These are phyloP conservation scores for Coniosporium tulheliwenetii DNA, from an alignment of 2,329 filamentous ascomycete genomes.

Conservation along the genomic window DNA sequence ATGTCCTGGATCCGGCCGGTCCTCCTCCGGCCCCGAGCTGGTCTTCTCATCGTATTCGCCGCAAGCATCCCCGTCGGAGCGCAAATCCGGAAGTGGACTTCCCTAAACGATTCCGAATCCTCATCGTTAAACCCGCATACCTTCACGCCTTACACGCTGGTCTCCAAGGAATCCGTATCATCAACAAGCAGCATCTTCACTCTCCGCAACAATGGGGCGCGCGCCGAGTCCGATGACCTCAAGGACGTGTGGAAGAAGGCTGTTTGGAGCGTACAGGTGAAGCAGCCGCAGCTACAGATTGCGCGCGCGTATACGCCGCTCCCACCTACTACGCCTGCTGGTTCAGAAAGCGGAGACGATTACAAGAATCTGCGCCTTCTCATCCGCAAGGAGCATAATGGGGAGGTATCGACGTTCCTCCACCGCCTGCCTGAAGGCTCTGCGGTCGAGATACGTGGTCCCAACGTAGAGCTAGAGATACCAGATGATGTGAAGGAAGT, in stretches of 20 bases:
- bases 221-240: constrained; percentile 1
- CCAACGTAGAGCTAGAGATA: constrained; percentile 52
- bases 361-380: constrained; percentile 48
- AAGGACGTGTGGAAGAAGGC: constrained; percentile 5
- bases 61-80: neutral
- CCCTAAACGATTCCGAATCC: neutral
- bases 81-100: neutral
- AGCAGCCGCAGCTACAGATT: constrained; percentile 89
- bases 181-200: constrained; percentile 55
- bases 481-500: constrained; percentile 40
- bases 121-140: constrained; percentile 15
- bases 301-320: constrained; percentile 83
- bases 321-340: constrained; percentile 30
- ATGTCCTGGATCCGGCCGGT: neutral
- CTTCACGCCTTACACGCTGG: constrained; percentile 53
- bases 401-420: constrained; percentile 77
- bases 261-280: constrained; percentile 79
- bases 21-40: neutral
- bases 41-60: neutral
- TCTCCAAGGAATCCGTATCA: constrained; percentile 45
- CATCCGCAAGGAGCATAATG: constrained; percentile 60
- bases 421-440: constrained; percentile 46
- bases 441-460: constrained; percentile 62
- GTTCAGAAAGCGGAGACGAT: constrained; percentile 12
- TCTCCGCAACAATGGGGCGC: constrained; percentile 26